A percentile compares a stretch with the other conserved stretches of the same genome.
Evolutionary conservation across 768 basidiomycete species (phyloP).

Genomic region (Boletales sp.): DNA sequence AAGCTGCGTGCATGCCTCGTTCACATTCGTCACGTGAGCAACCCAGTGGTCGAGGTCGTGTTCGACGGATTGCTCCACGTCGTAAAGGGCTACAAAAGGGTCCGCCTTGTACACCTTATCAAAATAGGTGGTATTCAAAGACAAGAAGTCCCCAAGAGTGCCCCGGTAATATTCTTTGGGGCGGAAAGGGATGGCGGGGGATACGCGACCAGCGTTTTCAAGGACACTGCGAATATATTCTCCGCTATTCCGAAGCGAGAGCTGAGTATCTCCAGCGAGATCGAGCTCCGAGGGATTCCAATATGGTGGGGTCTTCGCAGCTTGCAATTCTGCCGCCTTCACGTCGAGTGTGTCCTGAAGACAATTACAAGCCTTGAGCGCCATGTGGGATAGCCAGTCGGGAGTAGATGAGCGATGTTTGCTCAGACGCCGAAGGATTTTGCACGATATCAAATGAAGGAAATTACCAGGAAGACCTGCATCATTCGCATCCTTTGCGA

Average conservation of each 20-base stretch:
- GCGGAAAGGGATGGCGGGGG: background rate
- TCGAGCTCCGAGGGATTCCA: slow-evolving; percentile 26
- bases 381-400: slow-evolving; percentile 35
- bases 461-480: slow-evolving; percentile 14
- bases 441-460: slow-evolving; percentile 22
- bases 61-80: slow-evolving; percentile 35
- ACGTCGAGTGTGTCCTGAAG: slow-evolving; percentile 2
- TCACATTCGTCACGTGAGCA: background rate
- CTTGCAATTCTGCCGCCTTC: background rate
- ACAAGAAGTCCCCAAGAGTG: slow-evolving; percentile 14
- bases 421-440: slow-evolving; percentile 14
- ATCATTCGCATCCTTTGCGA: slow-evolving; percentile 18
- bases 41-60: slow-evolving; percentile 33
- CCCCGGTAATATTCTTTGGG: background rate
- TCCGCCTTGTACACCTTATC: background rate
- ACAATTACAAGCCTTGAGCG: slow-evolving; percentile 27
- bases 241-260: slow-evolving; percentile 29
- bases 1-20: slow-evolving; percentile 13
- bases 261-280: slow-evolving; percentile 27
- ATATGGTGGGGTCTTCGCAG: slow-evolving; percentile 12
- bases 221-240: slow-evolving; percentile 25
- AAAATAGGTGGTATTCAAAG: slow-evolving; percentile 4
- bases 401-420: slow-evolving; percentile 15
- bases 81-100: slow-evolving; percentile 23
- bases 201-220: background rate